These are phyloP conservation scores for Teratosphaeria zuluensis DNA, from an alignment of 2,329 filamentous ascomycete genomes.

Conservation along the genomic window DNA sequence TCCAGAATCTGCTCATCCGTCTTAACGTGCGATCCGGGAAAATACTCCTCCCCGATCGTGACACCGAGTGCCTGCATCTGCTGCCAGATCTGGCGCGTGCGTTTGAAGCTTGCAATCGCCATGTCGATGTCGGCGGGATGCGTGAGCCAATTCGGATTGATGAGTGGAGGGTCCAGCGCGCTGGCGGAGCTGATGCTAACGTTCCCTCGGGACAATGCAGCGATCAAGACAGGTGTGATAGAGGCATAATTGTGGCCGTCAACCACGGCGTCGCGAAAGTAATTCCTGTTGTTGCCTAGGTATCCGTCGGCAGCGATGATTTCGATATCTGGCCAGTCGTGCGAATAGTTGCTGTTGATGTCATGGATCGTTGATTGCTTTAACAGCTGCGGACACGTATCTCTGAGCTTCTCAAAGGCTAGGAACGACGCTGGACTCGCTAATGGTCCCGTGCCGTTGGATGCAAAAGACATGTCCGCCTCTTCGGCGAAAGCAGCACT, in stretches of 20 bases:
- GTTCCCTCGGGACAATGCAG: constrained; percentile 55
- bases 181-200: constrained; percentile 52
- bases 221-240: constrained; percentile 40
- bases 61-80: constrained; percentile 27
- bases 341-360: constrained; percentile 35
- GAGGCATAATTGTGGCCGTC: constrained; percentile 37
- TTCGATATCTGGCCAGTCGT: constrained; percentile 41
- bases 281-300: constrained; percentile 1
- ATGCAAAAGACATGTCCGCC: constrained; percentile 29
- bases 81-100: constrained; percentile 32
- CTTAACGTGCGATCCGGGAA: constrained; percentile 9
- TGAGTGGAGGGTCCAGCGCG: constrained; percentile 53
- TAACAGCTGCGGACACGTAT: constrained; percentile 24
- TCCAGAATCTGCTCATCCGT: constrained; percentile 36
- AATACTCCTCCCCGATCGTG: neutral
- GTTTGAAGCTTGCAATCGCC: constrained; percentile 45
- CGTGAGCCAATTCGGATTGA: constrained; percentile 45
- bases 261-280: neutral
- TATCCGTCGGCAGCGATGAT: constrained; percentile 46
- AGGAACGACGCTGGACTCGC: constrained; percentile 45
- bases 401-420: constrained; percentile 24
- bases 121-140: constrained; percentile 35
- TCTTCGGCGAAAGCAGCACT: constrained; percentile 8
- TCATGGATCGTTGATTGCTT: constrained; percentile 29
- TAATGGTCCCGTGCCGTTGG: constrained; percentile 32